Evolutionary conservation across 176 grass and related monocot genomes (phyloP).

Genomic region (Ananas comosus): DNA sequence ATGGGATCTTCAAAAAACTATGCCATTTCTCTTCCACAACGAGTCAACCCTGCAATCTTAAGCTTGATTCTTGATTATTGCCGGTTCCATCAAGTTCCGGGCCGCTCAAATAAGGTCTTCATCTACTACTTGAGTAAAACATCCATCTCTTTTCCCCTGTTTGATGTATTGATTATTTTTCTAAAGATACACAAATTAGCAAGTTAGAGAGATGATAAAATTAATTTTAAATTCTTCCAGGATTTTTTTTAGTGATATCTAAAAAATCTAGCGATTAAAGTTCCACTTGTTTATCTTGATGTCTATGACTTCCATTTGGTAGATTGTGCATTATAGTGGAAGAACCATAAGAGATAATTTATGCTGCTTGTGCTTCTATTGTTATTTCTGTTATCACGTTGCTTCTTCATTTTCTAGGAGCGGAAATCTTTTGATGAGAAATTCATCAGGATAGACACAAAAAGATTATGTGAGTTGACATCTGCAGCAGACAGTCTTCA

Average conservation of each 20-base stretch:
- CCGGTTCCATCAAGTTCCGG: conserved; percentile 89
- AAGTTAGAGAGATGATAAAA: no score
- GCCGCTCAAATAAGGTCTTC: conserved; percentile 88
- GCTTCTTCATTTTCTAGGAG: conserved; percentile 14
- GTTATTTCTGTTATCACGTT: neutral
- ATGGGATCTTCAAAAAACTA: conserved; percentile 95
- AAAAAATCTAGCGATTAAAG: no score
- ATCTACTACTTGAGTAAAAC: neutral
- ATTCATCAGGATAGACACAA: conserved; percentile 92
- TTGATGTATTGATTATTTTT: neutral
- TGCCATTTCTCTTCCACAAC: conserved; percentile 81
- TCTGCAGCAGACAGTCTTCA: conserved; percentile 96
- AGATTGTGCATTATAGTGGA: no score
- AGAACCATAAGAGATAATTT: no score
- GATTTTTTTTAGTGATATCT: no score
- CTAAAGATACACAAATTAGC: no score
- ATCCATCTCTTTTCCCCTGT: neutral
- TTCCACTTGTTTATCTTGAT: no score
- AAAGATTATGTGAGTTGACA: conserved; percentile 89
- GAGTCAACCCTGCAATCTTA: conserved; percentile 76
- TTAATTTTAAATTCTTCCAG: no score
- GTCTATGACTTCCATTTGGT: no score
- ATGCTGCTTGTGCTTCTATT: no score
- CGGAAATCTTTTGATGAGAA: conserved; percentile 93
- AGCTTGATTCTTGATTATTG: conserved; percentile 99